Percentiles rank a stretch among this genome's conserved stretches.
phyloP scores from a whole-genome alignment of 1,284 basidiomycete species.

The Ceratorhiza oryzae-sativae region DNA sequence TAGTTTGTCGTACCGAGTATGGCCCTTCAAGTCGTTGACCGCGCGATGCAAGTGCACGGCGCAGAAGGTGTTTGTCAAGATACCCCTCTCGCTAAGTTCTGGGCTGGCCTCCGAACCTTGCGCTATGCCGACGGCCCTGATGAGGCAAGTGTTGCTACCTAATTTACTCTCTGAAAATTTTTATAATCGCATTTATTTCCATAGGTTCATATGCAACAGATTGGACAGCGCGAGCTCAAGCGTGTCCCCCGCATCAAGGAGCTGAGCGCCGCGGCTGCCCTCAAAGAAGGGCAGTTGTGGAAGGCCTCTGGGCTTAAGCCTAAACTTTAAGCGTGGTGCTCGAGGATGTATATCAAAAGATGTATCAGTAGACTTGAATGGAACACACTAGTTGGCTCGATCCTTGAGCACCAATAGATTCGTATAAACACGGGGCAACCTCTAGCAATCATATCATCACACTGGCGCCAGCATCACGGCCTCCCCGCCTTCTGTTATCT shows the following conservation, averaged over 20 bases:
- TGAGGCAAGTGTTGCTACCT: constrained; percentile 55
- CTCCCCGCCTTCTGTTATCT: neutral
- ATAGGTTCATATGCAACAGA: constrained; percentile 92
- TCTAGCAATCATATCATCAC: neutral
- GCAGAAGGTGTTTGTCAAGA: constrained; percentile 96
- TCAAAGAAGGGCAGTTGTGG: constrained; percentile 66
- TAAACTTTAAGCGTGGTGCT: constrained; percentile 40
- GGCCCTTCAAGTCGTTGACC: constrained; percentile 88
- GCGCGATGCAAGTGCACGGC: constrained; percentile 93
- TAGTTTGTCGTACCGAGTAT: constrained; percentile 92
- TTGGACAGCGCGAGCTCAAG: constrained; percentile 85
- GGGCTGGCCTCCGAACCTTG: constrained; percentile 84
- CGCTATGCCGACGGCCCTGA: constrained; percentile 74
- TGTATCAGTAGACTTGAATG: constrained; percentile 30
- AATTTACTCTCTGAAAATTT: too few species aligned
- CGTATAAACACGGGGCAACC: neutral
- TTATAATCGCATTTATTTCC: neutral
- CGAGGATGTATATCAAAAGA: neutral
- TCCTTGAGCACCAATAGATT: neutral
- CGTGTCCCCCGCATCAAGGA: constrained; percentile 65
- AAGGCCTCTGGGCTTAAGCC: constrained; percentile 47
- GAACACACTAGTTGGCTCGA: neutral
- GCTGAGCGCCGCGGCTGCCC: constrained; percentile 61
- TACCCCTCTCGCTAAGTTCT: constrained; percentile 78
- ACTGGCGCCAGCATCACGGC: neutral